These are phyloP conservation scores for Penicillium ucsense DNA, from an alignment of 495 filamentous ascomycete species.

Conservation along the genomic window DNA sequence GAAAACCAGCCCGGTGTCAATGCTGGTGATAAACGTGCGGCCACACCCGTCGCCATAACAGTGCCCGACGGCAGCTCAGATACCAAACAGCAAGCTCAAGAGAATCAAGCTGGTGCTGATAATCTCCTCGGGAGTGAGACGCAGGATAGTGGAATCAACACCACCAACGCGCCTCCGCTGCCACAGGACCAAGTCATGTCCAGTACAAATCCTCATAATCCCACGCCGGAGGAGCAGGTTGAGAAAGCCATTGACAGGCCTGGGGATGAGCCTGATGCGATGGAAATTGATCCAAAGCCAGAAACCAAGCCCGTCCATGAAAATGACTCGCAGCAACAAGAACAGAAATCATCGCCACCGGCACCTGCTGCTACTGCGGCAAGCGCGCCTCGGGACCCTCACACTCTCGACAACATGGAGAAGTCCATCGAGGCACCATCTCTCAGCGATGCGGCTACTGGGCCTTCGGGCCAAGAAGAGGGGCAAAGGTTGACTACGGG, in stretches of 20 bases:
- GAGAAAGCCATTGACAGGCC: not conserved
- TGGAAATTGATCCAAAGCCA: conserved; percentile 8
- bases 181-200: too few species aligned
- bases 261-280: not conserved
- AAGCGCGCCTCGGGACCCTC: not conserved
- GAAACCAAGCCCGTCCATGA: not conserved
- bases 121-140: too few species aligned
- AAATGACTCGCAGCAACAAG: not conserved
- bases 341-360: not conserved
- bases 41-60: not conserved
- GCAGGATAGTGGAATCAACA: too few species aligned
- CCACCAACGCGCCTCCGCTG: too few species aligned
- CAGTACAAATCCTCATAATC: too few species aligned
- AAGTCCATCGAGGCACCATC: not conserved
- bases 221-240: not conserved
- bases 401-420: conserved; percentile 4
- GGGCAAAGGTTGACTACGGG: too few species aligned
- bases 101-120: too few species aligned
- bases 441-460: too few species aligned
- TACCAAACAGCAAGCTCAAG: not conserved
- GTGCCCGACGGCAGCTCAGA: not conserved
- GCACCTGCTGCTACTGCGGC: not conserved
- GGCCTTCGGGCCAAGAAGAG: too few species aligned
- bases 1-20: not conserved
- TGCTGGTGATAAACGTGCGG: not conserved